Percentiles rank a stretch among this genome's conserved stretches.
phyloP scores from a whole-genome alignment of 805 yeast genomes.

The Maudiozyma serrabonitensis region DNA sequence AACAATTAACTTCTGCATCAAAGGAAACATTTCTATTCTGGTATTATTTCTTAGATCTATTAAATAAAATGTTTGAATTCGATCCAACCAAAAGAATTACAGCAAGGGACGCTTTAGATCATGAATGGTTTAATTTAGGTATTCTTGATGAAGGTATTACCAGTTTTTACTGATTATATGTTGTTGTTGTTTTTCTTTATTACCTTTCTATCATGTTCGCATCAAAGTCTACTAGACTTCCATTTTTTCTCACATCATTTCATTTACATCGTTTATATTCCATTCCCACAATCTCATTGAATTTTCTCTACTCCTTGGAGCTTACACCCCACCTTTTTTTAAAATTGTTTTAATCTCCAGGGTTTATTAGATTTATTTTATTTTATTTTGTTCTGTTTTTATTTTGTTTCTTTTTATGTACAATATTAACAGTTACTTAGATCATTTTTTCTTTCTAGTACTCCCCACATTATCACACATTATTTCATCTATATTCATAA shows the following conservation, averaged over 20 bases:
- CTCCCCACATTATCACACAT: no score
- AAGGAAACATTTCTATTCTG: slow-evolving; percentile 67
- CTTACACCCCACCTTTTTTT: no score
- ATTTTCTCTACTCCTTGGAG: no score
- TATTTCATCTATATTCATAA: no score
- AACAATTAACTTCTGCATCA: slow-evolving; percentile 24
- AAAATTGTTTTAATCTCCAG: no score
- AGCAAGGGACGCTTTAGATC: slow-evolving; percentile 67
- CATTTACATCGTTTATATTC: no score
- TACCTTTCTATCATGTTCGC: no score
- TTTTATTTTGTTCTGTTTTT: not conserved
- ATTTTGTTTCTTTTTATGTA: not conserved
- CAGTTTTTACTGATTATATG: slow-evolving; percentile 10
- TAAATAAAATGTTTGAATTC: slow-evolving; percentile 54
- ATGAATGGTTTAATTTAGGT: slow-evolving; percentile 71
- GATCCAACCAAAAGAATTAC: slow-evolving; percentile 66
- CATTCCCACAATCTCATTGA: no score
- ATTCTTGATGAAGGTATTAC: slow-evolving; percentile 45
- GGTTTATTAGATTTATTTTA: not conserved
- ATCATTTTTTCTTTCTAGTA: no score
- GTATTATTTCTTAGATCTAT: slow-evolving; percentile 68
- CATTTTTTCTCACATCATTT: no score
- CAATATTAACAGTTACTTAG: not conserved
- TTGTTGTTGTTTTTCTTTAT: no score
- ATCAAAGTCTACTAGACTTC: no score